Percentiles rank a stretch among this genome's conserved stretches.
These are phyloP conservation scores for Dactylellina sp. DNA, from an alignment of 2,329 filamentous ascomycete genomes.

Conservation along the genomic window DNA sequence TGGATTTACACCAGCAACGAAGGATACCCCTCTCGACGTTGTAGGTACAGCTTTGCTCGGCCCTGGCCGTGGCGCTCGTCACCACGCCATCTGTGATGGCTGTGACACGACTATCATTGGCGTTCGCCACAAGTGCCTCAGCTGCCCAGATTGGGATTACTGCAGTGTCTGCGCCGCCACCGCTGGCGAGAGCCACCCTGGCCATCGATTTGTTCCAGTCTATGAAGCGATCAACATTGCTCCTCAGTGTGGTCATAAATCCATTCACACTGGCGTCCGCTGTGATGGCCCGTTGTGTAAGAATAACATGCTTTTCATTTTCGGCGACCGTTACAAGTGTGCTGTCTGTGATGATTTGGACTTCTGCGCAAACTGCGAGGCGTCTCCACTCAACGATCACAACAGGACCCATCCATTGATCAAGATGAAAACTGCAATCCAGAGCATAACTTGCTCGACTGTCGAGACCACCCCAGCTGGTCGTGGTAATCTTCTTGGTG, in stretches of 20 bases:
- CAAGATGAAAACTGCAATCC: constrained; percentile 94
- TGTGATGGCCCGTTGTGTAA: constrained; percentile 93
- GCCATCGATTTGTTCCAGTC: constrained; percentile 88
- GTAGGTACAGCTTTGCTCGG: constrained; percentile 76
- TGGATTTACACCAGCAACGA: constrained; percentile 76
- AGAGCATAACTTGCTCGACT: constrained; percentile 87
- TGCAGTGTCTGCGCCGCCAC: constrained; percentile 78
- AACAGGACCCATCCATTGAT: constrained; percentile 97
- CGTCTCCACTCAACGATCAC: constrained; percentile 83
- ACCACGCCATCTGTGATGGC: constrained; percentile 92
- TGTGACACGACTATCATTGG: constrained; percentile 90
- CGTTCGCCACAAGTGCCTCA: constrained; percentile 93
- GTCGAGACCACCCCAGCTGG: constrained; percentile 76
- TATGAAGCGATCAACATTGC: constrained; percentile 73
- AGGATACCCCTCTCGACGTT: constrained; percentile 72
- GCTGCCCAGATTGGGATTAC: constrained; percentile 98
- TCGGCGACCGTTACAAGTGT: constrained; percentile 93
- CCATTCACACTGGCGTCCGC: constrained; percentile 84
- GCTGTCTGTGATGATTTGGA: constrained; percentile 94
- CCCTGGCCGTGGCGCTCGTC: constrained; percentile 82
- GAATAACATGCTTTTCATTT: constrained; percentile 73
- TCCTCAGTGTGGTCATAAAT: constrained; percentile 64
- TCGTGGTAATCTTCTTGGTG: constrained; percentile 62
- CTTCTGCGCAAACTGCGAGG: constrained; percentile 94
- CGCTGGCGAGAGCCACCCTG: constrained; percentile 78